phyloP scores from a whole-genome alignment of 2,329 filamentous ascomycete species.

The Thielaviopsis populi region DNA sequence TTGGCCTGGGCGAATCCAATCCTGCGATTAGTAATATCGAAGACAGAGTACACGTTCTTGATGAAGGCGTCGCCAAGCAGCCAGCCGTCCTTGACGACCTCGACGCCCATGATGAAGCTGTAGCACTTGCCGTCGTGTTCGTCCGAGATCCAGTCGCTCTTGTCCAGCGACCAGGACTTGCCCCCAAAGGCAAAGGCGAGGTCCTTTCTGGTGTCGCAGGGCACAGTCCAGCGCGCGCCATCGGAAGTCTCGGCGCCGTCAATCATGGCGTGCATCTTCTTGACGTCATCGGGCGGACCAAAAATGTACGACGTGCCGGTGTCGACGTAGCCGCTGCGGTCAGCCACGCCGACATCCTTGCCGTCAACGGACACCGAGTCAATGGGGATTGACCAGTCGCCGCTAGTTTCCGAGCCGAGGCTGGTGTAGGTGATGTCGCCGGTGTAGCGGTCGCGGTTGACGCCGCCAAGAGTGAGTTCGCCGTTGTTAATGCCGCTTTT shows the following conservation, averaged over 20 bases:
- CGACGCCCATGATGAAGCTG: slow-evolving; percentile 60
- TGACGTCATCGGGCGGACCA: slow-evolving; percentile 51
- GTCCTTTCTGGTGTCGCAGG: slow-evolving; percentile 49
- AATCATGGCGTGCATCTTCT: slow-evolving; percentile 51
- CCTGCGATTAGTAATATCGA: slow-evolving; percentile 54
- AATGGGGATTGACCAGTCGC: slow-evolving; percentile 59
- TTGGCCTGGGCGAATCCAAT: slow-evolving; percentile 33
- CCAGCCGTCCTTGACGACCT: slow-evolving; percentile 52
- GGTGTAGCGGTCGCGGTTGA: slow-evolving; percentile 50
- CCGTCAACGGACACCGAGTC: slow-evolving; percentile 51
- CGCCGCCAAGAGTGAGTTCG: slow-evolving; percentile 60
- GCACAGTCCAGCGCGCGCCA: slow-evolving; percentile 52
- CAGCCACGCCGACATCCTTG: slow-evolving; percentile 39
- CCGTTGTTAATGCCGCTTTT: slow-evolving; percentile 54
- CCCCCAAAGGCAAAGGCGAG: slow-evolving; percentile 56
- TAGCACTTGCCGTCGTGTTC: slow-evolving; percentile 36
- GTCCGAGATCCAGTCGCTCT: slow-evolving; percentile 53
- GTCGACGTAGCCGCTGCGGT: slow-evolving; percentile 56
- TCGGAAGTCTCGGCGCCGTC: slow-evolving; percentile 43
- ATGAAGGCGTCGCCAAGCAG: slow-evolving; percentile 74
- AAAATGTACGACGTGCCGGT: slow-evolving; percentile 72
- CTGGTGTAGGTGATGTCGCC: slow-evolving; percentile 54
- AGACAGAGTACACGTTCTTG: slow-evolving; percentile 80
- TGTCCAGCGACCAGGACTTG: slow-evolving; percentile 48
- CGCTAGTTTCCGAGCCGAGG: slow-evolving; percentile 32